Conservation (phyloP, 108 stramenopile genomes). For the Fistulifera solaris region DNA sequence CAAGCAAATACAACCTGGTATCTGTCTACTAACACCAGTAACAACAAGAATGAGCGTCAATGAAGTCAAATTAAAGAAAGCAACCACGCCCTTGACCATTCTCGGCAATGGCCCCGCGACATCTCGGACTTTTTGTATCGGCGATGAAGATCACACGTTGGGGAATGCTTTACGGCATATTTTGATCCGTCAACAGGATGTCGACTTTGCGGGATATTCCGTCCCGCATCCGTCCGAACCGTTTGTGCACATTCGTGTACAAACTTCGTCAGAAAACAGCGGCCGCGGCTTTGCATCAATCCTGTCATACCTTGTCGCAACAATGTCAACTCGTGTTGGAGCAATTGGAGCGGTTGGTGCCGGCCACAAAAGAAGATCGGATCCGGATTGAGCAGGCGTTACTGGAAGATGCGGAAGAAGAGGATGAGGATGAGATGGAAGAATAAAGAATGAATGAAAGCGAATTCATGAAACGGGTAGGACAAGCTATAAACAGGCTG, state of each 20-base stretch:
- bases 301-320: conserved; percentile 52
- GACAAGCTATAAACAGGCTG: neutral
- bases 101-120: conserved; percentile 57
- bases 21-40: too few relatives aligned
- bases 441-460: conserved; percentile 18
- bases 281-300: conserved; percentile 51
- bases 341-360: conserved; percentile 46
- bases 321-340: conserved; percentile 70
- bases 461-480: neutral
- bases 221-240: conserved; percentile 96
- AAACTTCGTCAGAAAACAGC: conserved; percentile 59
- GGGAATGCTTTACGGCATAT: conserved; percentile 91
- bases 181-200: conserved; percentile 39
- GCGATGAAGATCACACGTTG: conserved; percentile 95
- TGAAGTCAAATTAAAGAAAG: conserved; percentile 50
- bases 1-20: too few relatives aligned
- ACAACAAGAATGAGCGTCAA: conserved; percentile 67
- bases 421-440: conserved; percentile 38
- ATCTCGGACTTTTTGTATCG: conserved; percentile 77
- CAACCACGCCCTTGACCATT: conserved; percentile 33
- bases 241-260: conserved; percentile 86
- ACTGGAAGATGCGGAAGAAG: conserved; percentile 32
- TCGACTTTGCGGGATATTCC: conserved; percentile 90
- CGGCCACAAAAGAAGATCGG: conserved; percentile 63
- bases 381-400: conserved; percentile 39